Base-by-base conservation (phyloP, 805 yeast species). In the Kodamaea leandrae region DNA sequence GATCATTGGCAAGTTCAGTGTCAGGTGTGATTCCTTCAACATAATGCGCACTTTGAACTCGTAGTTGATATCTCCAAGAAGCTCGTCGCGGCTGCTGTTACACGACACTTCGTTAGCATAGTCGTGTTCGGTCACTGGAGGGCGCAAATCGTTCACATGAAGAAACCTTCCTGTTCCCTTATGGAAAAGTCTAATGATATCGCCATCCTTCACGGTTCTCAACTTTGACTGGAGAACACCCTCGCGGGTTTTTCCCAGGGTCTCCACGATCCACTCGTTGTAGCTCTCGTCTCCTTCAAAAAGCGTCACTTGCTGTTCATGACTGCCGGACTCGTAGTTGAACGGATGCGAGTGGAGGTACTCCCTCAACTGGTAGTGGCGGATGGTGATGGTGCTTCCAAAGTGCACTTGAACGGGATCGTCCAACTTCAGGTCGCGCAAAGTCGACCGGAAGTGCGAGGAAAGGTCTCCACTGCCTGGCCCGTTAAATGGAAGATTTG, bases 51-150 rank as follows among this genome's bases (percentile, higher is more conserved):
- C 63, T 42, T 76, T 76, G 74, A 88, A 89, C 47, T 77, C 76
- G 58, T 86, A 89, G 55, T 79, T 80, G 30, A 74, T 69, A 49
- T 85, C 85, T 13, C 87, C 93, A 2, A 65, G 64, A 54, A 78
- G 77, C 1, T 80, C 77, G 5, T 44, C 46, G 5, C 70, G 60
- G 60, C 76, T 77, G 4, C 91, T 93, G 42, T 79, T 68, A 48
- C 87, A 80, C 19, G 86, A 76, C 1, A 89, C 95, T 61, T 89
- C 96, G 48, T 75, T 77, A 55, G 89, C 83, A 61, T 91, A 90
- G 42, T 93, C 98, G 54, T 87, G 93, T 56, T 87, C 96, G 7
- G 91, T 77, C 19, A 89, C 77, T 7, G 96, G 96, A 3, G 98
- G 96, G 45, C 90, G 78, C 37, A 76, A 53, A 46, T 86, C 85